Base-by-base conservation (phyloP, 2,329 filamentous ascomycete species). In the Aspergillus aculeatinus region DNA sequence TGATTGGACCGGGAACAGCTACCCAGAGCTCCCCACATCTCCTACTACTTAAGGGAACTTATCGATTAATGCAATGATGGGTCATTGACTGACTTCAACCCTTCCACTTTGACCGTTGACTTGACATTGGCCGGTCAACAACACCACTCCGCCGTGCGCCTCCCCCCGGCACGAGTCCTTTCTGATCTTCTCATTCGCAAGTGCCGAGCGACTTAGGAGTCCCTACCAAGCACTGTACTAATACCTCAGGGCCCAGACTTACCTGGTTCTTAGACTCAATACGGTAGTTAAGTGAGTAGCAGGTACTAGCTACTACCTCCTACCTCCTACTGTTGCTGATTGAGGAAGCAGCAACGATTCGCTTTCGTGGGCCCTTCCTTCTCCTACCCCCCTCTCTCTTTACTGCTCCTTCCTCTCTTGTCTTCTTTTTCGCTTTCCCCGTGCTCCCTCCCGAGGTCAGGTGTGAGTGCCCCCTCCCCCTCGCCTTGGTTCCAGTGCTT, bases 1-100 rank as follows among this genome's bases (percentile, higher is more conserved):
- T 65, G 51, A 65, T 67, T 67, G 63, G 65, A 2, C 56, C 60
- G 62, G 60, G 60, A 31, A 44, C 59, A 66, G 60, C 64, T 65
- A 52, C 48, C 58, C 59, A 61, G 56, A 63, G 62, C 59, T 66
- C 62, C 27, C 65, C 62, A 62, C 60, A 44, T 60, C 60, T 19
- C 49, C 44, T 55, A 21, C 61, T 59, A n/a, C n/a, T n/a, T n/a
- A n/a, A 39, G 16, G 16, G 16, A 19, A 19, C 39, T 44, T 19
- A 44, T 44, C 39, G 39, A 44, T 44, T 19, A 35, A 35, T 35
- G 33, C 27, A 29, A 7, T 9, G 39, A 44, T 44, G 39, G 39
- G 16, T 44, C 39, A 19, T n/a, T 16, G 39, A 44, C 19, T 44
- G 39, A 44, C 39, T 19, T 59, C 33, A 39, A 59, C 57, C 52